Base-by-base conservation (phyloP, 2,329 filamentous ascomycete species). In the Dothideomycetes sp. region DNA sequence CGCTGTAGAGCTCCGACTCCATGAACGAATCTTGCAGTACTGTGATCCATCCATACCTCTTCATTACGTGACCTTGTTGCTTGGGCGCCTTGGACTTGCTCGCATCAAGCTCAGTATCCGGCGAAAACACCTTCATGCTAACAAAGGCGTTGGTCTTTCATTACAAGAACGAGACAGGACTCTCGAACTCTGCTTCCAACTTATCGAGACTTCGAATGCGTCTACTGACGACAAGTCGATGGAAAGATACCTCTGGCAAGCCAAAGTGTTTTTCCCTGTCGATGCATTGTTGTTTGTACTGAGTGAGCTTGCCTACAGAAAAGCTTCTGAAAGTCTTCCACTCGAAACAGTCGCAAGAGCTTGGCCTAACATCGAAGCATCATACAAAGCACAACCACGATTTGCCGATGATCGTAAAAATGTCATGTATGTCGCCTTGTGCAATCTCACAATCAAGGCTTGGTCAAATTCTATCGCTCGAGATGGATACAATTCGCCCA, bases 191-290 rank as follows among this genome's bases (percentile, higher is more conserved):
- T 60, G 62, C 5, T 48, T 67, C 16, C 61, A 65, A 37, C 54
- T 69, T 4, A 50, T 65, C 8, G 56, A 64, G 31, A 56, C 61
- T 23, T 59, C 65, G 38, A 67, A 62, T 33, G 48, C 65, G 13
- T 55, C 55, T 0, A 60, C 64, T 34, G 59, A 55, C 3, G 65
- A 61, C 20, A 53, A 56, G 22, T 54, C 55, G 12, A 53, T 68
- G 19, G 55, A 62, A 20, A 62, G 68, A 28, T 74, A 71, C 50
- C 63, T 66, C 13, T 74, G 69, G 69, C 69, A 73, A 36, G 63
- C 68, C 12, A 62, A 70, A 28, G 65, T 73, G 11, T 67, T 69
- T 48, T 58, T 74, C 30, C 53, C 74, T 20, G 60, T 57, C 37
- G 63, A 66, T 25, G 52, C 68, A 12, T 53, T 59, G 10, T 53